Conservation (phyloP, 2,329 filamentous ascomycete species). For the Botrytis aclada region DNA sequence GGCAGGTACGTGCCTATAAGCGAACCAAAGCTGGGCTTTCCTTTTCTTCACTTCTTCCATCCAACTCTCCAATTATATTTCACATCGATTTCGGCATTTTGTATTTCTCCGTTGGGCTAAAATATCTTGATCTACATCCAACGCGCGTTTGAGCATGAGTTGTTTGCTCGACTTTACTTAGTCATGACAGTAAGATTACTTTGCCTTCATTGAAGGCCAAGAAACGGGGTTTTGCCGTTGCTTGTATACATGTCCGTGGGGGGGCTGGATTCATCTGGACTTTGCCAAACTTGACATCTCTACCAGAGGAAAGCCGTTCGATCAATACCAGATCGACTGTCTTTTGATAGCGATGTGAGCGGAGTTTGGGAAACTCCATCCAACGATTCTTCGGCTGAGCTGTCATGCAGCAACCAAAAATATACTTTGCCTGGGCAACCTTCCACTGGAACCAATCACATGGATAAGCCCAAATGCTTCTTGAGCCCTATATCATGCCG, state of each 20-base stretch:
- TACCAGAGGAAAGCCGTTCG: background rate
- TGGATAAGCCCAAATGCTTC: background rate
- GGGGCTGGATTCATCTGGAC: background rate
- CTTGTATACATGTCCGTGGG: background rate
- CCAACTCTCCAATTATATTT: background rate
- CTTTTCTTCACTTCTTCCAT: background rate
- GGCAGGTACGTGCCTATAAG: background rate
- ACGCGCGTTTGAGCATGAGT: background rate
- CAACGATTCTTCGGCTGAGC: background rate
- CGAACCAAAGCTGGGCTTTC: background rate
- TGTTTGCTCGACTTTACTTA: background rate
- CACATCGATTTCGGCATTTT: background rate
- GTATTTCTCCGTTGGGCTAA: background rate
- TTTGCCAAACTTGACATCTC: background rate
- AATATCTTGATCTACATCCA: background rate
- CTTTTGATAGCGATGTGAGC: background rate
- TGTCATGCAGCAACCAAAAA: slow-evolving; percentile 6
- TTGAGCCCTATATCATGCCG: background rate
- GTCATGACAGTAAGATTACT: background rate
- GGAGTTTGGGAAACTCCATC: background rate
- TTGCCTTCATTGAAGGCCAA: background rate
- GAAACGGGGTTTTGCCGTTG: background rate
- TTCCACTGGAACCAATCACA: background rate
- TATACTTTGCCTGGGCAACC: background rate
- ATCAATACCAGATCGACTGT: background rate